These are phyloP conservation scores for Tolypocladium inflatum DNA, from an alignment of 2,329 filamentous ascomycete genomes.

Conservation along the genomic window DNA sequence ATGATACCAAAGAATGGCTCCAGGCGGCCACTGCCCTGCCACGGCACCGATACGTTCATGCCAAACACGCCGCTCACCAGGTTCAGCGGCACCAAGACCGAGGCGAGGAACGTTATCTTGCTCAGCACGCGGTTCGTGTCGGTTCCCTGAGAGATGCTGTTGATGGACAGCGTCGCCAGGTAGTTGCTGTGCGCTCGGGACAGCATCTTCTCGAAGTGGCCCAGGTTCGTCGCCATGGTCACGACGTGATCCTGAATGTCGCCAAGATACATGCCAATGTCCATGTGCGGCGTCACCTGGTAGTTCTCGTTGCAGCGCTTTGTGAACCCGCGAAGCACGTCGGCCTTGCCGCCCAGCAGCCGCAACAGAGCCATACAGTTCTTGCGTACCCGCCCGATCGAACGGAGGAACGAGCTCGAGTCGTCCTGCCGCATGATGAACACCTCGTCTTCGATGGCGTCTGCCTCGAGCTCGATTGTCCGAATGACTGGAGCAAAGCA, in stretches of 20 bases:
- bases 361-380: constrained; percentile 91
- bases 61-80: constrained; percentile 80
- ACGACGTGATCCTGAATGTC: constrained; percentile 99
- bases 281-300: constrained; percentile 86
- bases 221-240: constrained; percentile 95
- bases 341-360: constrained; percentile 91
- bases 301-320: constrained; percentile 99
- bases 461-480: constrained; percentile 78
- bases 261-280: constrained; percentile 91
- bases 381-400: constrained; percentile 85
- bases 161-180: constrained; percentile 85
- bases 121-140: constrained; percentile 81
- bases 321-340: constrained; percentile 93
- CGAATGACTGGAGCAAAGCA: constrained; percentile 85
- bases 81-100: constrained; percentile 93
- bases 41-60: constrained; percentile 78
- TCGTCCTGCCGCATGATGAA: constrained; percentile 88
- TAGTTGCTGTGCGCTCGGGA: constrained; percentile 93
- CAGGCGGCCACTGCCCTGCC: constrained; percentile 40
- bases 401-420: constrained; percentile 75
- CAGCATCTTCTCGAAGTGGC: constrained; percentile 96
- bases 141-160: constrained; percentile 82
- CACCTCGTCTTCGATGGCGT: constrained; percentile 89
- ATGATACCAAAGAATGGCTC: constrained; percentile 43
- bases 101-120: constrained; percentile 91